These are phyloP conservation scores for Nephromyces sp. DNA, from an alignment of 169 alveolate species.

Conservation along the genomic window DNA sequence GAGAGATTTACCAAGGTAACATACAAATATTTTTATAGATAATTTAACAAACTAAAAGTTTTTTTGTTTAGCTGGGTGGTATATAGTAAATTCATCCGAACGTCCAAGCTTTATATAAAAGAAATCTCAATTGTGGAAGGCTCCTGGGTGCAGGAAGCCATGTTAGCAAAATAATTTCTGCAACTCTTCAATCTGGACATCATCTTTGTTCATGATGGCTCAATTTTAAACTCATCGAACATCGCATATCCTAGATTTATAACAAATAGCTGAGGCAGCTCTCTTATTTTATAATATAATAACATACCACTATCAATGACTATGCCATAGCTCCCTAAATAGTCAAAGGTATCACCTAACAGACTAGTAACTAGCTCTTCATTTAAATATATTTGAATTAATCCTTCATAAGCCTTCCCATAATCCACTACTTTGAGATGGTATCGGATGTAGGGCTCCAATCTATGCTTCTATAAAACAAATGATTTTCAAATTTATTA, in stretches of 20 bases:
- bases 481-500: not conserved
- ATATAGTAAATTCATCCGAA: slow-evolving; percentile 94
- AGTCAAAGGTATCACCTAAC: not conserved
- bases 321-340: not conserved
- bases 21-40: not conserved
- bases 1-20: not conserved
- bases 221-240: not conserved
- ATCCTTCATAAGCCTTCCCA: not conserved
- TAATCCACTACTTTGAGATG: slow-evolving; percentile 17
- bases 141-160: slow-evolving; percentile 85
- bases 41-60: not conserved
- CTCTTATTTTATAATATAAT: not conserved
- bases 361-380: not conserved
- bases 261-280: not conserved
- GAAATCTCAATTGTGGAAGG: slow-evolving; percentile 95
- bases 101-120: slow-evolving; percentile 90
- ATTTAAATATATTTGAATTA: not conserved
- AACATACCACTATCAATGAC: not conserved
- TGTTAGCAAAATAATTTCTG: too few relatives aligned
- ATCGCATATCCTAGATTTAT: not conserved
- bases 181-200: slow-evolving; percentile 37
- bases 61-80: slow-evolving; percentile 71
- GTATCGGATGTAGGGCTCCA: slow-evolving; percentile 27
- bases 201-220: not conserved
- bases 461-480: not conserved